Evolutionary conservation across 2,329 filamentous ascomycete species (phyloP).

Genomic region (Colletotrichum filicis): DNA sequence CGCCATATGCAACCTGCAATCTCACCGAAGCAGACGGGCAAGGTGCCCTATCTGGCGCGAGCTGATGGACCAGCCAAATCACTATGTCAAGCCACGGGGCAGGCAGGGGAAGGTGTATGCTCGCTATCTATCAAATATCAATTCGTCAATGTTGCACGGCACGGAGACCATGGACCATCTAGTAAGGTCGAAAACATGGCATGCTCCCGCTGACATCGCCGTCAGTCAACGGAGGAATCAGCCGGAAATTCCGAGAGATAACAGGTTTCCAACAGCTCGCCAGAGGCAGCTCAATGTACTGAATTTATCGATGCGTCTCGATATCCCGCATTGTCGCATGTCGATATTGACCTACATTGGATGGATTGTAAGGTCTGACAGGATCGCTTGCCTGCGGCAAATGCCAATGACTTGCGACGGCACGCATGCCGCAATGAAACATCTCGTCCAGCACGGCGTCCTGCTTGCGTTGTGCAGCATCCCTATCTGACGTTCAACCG

Average conservation of each 20-base stretch:
- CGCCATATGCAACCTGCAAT: constrained; percentile 18
- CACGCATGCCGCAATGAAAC: background rate
- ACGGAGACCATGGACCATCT: background rate
- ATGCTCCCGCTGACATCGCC: background rate
- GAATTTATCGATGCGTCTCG: background rate
- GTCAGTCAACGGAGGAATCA: background rate
- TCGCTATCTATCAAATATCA: constrained; percentile 24
- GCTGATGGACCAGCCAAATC: constrained; percentile 28
- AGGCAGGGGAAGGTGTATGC: constrained; percentile 4
- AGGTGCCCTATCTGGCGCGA: constrained; percentile 11
- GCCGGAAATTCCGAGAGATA: background rate
- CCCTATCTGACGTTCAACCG: constrained; percentile 25
- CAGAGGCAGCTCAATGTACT: background rate
- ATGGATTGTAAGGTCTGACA: constrained; percentile 9
- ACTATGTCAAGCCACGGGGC: constrained; percentile 19
- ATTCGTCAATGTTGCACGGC: background rate
- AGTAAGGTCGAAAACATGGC: background rate
- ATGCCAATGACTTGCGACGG: constrained; percentile 16
- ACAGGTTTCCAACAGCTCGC: background rate
- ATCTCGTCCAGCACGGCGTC: constrained; percentile 2
- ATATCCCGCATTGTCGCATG: constrained; percentile 9
- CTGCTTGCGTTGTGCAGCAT: constrained; percentile 16
- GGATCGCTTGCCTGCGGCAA: constrained; percentile 2
- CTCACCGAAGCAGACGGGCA: constrained; percentile 28
- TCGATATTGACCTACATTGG: background rate